Conservation (phyloP, 352 stramenopile species). For the Phytophthora fragariaefolia region DNA sequence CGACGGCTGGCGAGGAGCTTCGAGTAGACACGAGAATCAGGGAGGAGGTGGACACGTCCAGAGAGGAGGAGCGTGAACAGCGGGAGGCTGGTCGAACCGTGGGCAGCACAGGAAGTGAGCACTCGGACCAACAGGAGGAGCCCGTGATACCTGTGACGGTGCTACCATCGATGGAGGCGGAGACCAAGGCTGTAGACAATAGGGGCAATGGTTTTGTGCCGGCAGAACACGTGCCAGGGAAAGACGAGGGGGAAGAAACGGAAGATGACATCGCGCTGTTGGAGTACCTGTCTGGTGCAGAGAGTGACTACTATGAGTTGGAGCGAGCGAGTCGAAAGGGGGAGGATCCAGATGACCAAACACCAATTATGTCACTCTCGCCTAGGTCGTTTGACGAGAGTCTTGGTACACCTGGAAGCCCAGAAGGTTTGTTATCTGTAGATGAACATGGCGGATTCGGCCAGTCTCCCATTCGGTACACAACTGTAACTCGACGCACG, state of each 20-base stretch:
- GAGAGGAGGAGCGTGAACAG: background rate
- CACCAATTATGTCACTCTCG: conserved; percentile 27
- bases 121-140: conserved; percentile 27
- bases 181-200: conserved; percentile 22
- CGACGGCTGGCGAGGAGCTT: conserved; percentile 11
- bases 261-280: conserved; percentile 45
- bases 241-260: conserved; percentile 32
- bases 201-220: conserved; percentile 1
- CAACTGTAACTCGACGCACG: conserved; percentile 22
- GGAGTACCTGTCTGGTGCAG: conserved; percentile 38
- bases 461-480: conserved; percentile 20
- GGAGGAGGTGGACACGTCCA: background rate
- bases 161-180: conserved; percentile 22
- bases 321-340: conserved; percentile 36
- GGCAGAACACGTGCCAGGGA: conserved; percentile 23
- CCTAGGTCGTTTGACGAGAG: conserved; percentile 36
- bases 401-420: conserved; percentile 27
- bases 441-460: conserved; percentile 27
- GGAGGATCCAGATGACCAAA: conserved; percentile 28
- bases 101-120: conserved; percentile 14
- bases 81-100: background rate
- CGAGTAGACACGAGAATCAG: conserved; percentile 19
- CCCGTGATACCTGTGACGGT: conserved; percentile 32
- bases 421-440: conserved; percentile 24
- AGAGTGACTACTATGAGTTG: conserved; percentile 42